Evolutionary conservation across 306 rosid genomes (phyloP), one percentile per base, ranked within the genome.

Genomic region (Gastrolobium villosum): DNA sequence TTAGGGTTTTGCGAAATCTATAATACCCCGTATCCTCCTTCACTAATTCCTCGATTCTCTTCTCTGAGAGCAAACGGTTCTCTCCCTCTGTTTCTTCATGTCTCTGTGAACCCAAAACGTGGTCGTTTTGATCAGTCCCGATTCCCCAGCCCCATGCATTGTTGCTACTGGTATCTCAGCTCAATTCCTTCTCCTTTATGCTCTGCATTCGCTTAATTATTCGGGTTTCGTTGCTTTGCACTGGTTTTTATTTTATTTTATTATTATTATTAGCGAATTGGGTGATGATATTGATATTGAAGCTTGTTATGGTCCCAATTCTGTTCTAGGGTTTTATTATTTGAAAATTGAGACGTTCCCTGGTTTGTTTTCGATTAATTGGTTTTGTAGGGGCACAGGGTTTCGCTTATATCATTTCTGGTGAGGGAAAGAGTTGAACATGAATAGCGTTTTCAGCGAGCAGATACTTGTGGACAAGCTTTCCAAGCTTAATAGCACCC

Each of bases 401-500:
- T 70, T 77, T 86, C 45, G 73, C 48, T 72, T 13, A 1, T 37
- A 15, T 5, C 20, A 4, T 34, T 55, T 71, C 75, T 44, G 77
- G 72, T 53, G 79, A 56, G 10, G 76, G 36, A 39, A 37, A 56
- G 65, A 66, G 71, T 77, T 79, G 85, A 84, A 88, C 57, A 92
- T 89, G 97, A 88, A 82, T 88, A 90, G 88, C 70, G 89, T 87
- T 43, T 94, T 92, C 89, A 81, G 84, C 63, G 97, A 94, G 81
- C 89, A 87, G 83, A 83, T 90, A 70, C 97, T 92, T 78, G 95
- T 87, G 1, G 98, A 94, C 75, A 92, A 89, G 91, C 90, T 94
- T 36, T 84, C 97, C 78, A 94, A 88, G 97, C 92, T 90, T 83
- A 90, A 89, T 88, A 90, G 84, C 86, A 88, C 95, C 78, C 97